Evolutionary conservation across 1,284 basidiomycete genomes (phyloP).

Genomic region (Ganoderma lingzhi): DNA sequence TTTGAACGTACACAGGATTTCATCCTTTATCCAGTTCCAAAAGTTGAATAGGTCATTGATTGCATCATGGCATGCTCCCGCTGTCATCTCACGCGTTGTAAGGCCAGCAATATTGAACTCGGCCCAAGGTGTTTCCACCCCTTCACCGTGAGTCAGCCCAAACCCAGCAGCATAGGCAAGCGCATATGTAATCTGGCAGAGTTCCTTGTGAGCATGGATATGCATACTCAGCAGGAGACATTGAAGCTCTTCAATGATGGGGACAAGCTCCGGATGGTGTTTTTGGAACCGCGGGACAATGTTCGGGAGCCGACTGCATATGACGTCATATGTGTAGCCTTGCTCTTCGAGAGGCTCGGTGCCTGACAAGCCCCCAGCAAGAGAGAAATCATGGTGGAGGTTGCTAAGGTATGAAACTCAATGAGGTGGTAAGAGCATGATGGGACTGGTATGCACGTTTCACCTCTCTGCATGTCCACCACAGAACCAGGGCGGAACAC

Average conservation of each 20-base stretch:
- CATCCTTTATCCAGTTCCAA: conserved; percentile 13
- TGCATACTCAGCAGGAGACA: conserved; percentile 7
- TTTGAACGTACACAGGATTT: background rate
- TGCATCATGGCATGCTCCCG: background rate
- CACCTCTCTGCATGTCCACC: conserved; percentile 1
- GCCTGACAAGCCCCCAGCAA: background rate
- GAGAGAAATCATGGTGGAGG: background rate
- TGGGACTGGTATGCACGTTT: background rate
- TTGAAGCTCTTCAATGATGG: background rate
- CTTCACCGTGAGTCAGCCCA: conserved; percentile 8
- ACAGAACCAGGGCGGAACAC: background rate
- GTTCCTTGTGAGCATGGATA: conserved; percentile 13
- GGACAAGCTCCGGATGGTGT: background rate
- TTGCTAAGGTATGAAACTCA: background rate
- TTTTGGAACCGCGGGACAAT: background rate
- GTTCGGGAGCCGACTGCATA: background rate
- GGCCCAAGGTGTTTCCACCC: conserved; percentile 13
- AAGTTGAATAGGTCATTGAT: conserved; percentile 9
- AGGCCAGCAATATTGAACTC: conserved; percentile 13
- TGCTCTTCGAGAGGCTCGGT: background rate
- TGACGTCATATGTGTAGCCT: conserved; percentile 1
- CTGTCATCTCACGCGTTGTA: conserved; percentile 10
- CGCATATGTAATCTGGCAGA: conserved; percentile 13
- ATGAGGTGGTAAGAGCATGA: background rate
- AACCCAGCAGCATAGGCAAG: background rate